phyloP scores from a whole-genome alignment of 768 basidiomycete genomes.

The Boletus coccyginus region DNA sequence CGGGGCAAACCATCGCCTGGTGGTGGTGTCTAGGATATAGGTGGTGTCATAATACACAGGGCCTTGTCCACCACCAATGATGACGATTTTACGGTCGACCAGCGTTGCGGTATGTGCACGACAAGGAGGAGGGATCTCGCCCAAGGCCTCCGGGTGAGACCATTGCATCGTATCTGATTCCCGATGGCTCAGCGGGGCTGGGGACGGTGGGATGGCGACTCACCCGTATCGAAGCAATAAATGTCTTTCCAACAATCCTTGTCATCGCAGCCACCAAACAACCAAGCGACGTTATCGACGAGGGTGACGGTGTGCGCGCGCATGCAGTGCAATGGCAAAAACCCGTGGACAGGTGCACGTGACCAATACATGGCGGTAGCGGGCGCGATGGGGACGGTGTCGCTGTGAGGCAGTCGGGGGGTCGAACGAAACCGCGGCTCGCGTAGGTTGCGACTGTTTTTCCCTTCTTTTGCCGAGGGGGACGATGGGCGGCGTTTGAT shows the following conservation, averaged over 20 bases:
- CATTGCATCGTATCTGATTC: slow-evolving; percentile 82
- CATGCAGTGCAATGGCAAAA: slow-evolving; percentile 62
- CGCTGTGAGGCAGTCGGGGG: slow-evolving; percentile 61
- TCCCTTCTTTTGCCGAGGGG: slow-evolving; percentile 28
- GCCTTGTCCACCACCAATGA: slow-evolving; percentile 88
- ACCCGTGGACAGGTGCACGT: slow-evolving; percentile 74
- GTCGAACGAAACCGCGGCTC: slow-evolving; percentile 41
- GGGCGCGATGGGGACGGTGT: slow-evolving; percentile 57
- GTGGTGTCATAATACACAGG: slow-evolving; percentile 79
- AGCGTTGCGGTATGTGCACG: slow-evolving; percentile 87
- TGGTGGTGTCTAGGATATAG: slow-evolving; percentile 77
- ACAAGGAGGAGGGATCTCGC: slow-evolving; percentile 79
- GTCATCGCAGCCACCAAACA: slow-evolving; percentile 89
- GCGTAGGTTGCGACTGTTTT: slow-evolving; percentile 8
- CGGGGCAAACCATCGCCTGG: slow-evolving; percentile 63
- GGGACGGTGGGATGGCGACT: not conserved
- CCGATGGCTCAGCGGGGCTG: not conserved
- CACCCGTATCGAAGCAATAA: slow-evolving; percentile 84
- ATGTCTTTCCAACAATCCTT: slow-evolving; percentile 71
- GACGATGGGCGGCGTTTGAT: slow-evolving; percentile 27
- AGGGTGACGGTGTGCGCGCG: slow-evolving; percentile 84
- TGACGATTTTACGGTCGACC: slow-evolving; percentile 73
- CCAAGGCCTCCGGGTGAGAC: slow-evolving; percentile 72
- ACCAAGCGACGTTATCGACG: slow-evolving; percentile 79
- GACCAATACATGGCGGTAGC: slow-evolving; percentile 86